Base-by-base conservation (phyloP, 140 eudicot genomes). In the Cichorium intybus region DNA sequence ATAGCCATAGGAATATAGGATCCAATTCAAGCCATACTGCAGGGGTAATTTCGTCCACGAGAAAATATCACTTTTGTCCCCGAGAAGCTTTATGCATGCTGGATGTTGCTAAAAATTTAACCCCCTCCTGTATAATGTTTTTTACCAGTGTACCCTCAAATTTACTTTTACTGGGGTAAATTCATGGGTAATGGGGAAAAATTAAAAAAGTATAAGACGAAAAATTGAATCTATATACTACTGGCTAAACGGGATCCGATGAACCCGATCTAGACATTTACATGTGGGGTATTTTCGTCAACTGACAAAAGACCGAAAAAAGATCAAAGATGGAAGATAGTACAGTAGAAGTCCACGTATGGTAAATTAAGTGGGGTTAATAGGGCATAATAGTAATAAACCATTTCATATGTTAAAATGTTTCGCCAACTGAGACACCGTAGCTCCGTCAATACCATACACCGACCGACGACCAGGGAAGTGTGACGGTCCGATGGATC, bases 21-120 rank as follows among this genome's bases (percentile, higher is more conserved):
- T 10, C 43, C 43, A 35, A 4, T 1, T 35, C 12, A 10, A 35
- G 14, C 3, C 2, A 35, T 20, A 27, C 11, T 34, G 9, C 18
- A n/a, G 43, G 65, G 74, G 39, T 31, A 43, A 14, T 57, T 21
- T 41, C 57, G 66, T 56, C 74, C 14, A 69, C 16, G 17, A n/a
- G 46, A 57, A 46, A 43, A 43, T 10, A 1, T 29, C 21, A 29
- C 46, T 35, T 59, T 59, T 59, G 65, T 59, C 28, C 31, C 11
- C 6, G 20, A 18, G 50, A 59, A 34, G 65, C 48, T 59, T 34
- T 34, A 7, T 41, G 48, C 48, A 41, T 41, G 18, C 20, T 43
- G 5, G 16, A 39, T 11, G 46, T 39, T 35, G 1, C 12, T 11
- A 11, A 2, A 39, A 12, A 39, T 1, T 39, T 39, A 11, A 39